Evolutionary conservation across 345 rosid genomes (phyloP).

Genomic region (Bruguiera parviflora): DNA sequence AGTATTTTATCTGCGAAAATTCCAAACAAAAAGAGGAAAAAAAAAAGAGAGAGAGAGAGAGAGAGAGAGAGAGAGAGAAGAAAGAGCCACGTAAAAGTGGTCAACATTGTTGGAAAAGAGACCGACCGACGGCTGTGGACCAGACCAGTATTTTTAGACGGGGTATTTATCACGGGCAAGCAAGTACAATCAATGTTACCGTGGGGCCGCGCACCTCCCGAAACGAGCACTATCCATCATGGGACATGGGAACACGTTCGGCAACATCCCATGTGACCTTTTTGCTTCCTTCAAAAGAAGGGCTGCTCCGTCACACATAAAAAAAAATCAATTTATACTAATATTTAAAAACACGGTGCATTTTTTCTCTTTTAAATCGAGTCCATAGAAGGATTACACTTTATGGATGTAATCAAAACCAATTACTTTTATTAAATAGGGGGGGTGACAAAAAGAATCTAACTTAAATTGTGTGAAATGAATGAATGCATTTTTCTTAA

Average conservation of each 20-base stretch:
- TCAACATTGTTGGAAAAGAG: slow-evolving; percentile 8
- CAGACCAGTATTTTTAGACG: slow-evolving; percentile 24
- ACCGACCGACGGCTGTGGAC: slow-evolving; percentile 36
- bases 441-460: no score
- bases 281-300: not conserved
- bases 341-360: no score
- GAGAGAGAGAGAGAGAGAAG: no score
- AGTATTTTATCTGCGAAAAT: slow-evolving; percentile 5
- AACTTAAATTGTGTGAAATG: no score
- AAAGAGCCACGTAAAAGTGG: slow-evolving; percentile 17
- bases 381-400: no score
- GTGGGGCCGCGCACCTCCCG: slow-evolving; percentile 7
- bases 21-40: not conserved
- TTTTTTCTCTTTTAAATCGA: no score
- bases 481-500: no score
- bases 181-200: slow-evolving; percentile 27
- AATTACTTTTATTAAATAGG: no score
- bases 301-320: slow-evolving; percentile 2
- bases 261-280: slow-evolving; percentile 43
- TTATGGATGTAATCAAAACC: no score
- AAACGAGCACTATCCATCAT: slow-evolving; percentile 15
- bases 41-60: no score
- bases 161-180: slow-evolving; percentile 19
- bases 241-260: slow-evolving; percentile 14
- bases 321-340: no score